Percentiles rank a stretch among this genome's conserved stretches.
phyloP scores from a whole-genome alignment of 2,329 filamentous ascomycete genomes.

The Ophiostoma quercus region DNA sequence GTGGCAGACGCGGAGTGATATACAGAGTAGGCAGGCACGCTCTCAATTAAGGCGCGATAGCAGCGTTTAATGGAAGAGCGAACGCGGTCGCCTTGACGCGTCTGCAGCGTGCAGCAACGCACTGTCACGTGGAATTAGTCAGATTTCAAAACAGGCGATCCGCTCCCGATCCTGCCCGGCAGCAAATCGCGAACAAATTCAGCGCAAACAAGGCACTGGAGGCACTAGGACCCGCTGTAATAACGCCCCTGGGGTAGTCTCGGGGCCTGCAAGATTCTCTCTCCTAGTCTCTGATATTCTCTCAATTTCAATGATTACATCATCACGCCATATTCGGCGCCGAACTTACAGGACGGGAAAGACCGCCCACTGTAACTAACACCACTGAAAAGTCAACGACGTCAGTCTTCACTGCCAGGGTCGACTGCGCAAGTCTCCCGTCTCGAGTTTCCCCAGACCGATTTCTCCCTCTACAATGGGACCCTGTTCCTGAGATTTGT shows the following conservation, averaged over 20 bases:
- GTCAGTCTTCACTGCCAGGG: slow-evolving; percentile 18
- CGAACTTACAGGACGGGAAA: neutral
- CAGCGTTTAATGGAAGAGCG: neutral
- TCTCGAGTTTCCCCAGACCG: neutral
- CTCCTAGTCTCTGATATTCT: neutral
- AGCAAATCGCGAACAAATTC: neutral
- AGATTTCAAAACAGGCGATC: neutral
- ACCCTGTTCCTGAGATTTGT: neutral
- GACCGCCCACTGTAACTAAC: neutral
- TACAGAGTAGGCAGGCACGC: neutral
- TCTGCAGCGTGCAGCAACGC: slow-evolving; percentile 12
- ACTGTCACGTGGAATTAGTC: slow-evolving; percentile 15
- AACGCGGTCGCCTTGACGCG: slow-evolving; percentile 18
- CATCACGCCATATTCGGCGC: neutral
- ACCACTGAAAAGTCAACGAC: slow-evolving; percentile 19
- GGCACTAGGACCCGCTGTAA: neutral
- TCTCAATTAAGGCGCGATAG: neutral
- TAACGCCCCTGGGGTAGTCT: neutral
- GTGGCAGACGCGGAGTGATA: neutral
- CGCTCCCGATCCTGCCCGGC: slow-evolving; percentile 22
- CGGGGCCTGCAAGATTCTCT: neutral
- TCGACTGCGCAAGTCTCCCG: neutral
- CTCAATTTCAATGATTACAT: neutral
- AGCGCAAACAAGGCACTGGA: neutral
- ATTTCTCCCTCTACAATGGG: neutral